Evolutionary conservation across 1,284 basidiomycete genomes (phyloP).

Genomic region (Ustilago cynodontis): DNA sequence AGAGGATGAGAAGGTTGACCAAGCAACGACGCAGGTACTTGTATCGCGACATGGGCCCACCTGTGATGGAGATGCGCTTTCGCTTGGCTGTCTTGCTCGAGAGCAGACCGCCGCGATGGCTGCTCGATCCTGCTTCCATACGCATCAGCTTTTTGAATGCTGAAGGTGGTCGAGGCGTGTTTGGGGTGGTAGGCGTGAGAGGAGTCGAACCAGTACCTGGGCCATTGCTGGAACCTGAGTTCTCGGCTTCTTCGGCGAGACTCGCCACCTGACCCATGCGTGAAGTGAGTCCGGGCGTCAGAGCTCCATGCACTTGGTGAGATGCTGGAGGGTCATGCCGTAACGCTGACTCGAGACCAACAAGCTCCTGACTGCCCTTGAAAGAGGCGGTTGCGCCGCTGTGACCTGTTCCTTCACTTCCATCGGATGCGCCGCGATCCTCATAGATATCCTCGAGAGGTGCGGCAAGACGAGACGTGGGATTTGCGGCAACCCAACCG

Average conservation of each 20-base stretch:
- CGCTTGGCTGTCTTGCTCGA: slow-evolving; percentile 11
- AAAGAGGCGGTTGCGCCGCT: slow-evolving; percentile 20
- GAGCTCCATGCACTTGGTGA: slow-evolving; percentile 5
- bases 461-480: slow-evolving; percentile 10
- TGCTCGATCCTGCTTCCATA: slow-evolving; percentile 12
- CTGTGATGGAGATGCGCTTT: slow-evolving; percentile 25
- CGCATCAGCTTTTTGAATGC: slow-evolving; percentile 23
- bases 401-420: slow-evolving; percentile 15
- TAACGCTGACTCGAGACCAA: slow-evolving; percentile 29
- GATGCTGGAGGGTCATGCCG: slow-evolving; percentile 19
- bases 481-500: not conserved
- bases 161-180: slow-evolving; percentile 8
- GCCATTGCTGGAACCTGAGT: slow-evolving; percentile 1
- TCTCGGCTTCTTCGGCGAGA: slow-evolving; percentile 14
- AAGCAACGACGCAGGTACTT: slow-evolving; percentile 57
- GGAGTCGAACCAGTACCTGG: slow-evolving; percentile 11
- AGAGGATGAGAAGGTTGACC: slow-evolving; percentile 57
- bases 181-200: slow-evolving; percentile 13
- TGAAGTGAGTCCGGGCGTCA: slow-evolving; percentile 3
- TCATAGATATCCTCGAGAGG: slow-evolving; percentile 37
- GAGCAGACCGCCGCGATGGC: not conserved
- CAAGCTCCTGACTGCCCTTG: slow-evolving; percentile 26
- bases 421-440: slow-evolving; percentile 22
- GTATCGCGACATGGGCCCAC: slow-evolving; percentile 40
- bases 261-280: slow-evolving; percentile 14